Evolutionary conservation across 495 filamentous ascomycete species (phyloP).

Genomic region (Podospora pseudocomata): DNA sequence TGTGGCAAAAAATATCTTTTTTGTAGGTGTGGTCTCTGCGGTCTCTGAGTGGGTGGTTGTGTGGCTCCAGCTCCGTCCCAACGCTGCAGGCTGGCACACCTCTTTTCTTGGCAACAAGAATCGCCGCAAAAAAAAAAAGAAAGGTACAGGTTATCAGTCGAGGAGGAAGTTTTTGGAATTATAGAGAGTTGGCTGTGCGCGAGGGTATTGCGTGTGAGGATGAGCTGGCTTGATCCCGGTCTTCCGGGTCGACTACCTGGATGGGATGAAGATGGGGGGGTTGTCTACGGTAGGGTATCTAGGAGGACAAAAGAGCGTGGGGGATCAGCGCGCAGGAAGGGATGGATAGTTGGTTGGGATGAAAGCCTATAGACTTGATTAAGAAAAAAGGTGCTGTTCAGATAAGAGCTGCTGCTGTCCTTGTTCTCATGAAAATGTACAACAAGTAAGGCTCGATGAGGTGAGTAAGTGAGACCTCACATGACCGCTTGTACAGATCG

Average conservation of each 20-base stretch:
- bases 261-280: background rate
- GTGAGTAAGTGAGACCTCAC: background rate
- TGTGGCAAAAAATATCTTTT: background rate
- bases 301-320: background rate
- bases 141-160: background rate
- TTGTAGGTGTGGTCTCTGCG: background rate
- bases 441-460: background rate
- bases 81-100: background rate
- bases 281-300: too few species aligned
- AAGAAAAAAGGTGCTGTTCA: too few species aligned
- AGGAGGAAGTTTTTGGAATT: background rate
- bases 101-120: background rate
- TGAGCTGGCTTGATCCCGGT: background rate
- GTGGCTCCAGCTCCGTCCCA: background rate
- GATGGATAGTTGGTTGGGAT: background rate
- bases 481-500: too few species aligned
- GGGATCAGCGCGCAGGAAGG: background rate
- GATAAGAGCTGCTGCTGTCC: too few species aligned
- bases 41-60: background rate
- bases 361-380: background rate
- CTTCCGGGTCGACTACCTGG: background rate
- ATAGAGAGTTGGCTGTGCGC: too few species aligned
- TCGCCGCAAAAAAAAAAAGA: background rate
- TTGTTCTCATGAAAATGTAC: background rate
- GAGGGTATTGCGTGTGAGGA: background rate